phyloP scores from a whole-genome alignment of 164 flowering plant species.

The Magnolia officinalis region DNA sequence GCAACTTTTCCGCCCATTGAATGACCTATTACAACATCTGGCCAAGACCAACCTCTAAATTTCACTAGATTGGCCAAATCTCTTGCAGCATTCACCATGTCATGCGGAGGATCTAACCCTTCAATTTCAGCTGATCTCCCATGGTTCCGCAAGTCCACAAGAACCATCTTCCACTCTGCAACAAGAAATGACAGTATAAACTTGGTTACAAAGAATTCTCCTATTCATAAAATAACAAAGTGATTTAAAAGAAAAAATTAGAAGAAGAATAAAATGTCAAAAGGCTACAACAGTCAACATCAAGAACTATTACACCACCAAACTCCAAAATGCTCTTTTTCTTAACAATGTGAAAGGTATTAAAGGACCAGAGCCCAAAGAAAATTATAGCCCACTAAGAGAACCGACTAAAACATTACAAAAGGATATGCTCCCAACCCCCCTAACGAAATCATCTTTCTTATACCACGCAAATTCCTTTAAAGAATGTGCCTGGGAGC shows the following conservation, averaged over 20 bases:
- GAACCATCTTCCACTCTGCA: conserved; percentile 74
- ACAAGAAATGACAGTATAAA: background rate
- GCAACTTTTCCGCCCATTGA: conserved; percentile 97
- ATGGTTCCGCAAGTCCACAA: conserved; percentile 91
- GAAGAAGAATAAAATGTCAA: background rate
- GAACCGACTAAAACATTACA: no score
- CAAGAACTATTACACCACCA: background rate
- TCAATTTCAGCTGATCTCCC: conserved; percentile 68
- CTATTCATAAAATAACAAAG: background rate
- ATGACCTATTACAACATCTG: conserved; percentile 91
- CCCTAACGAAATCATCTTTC: no score
- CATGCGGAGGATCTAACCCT: conserved; percentile 72
- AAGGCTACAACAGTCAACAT: background rate
- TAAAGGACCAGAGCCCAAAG: background rate
- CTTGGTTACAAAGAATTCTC: background rate
- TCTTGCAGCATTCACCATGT: conserved; percentile 67
- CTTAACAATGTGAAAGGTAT: background rate
- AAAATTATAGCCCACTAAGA: no score
- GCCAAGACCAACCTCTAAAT: conserved; percentile 78
- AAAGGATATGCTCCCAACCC: no score
- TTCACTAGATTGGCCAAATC: conserved; percentile 78
- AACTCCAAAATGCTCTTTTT: background rate
- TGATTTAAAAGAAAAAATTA: background rate
- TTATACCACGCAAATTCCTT: no score
- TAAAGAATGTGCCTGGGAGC: no score